Evolutionary conservation across 2,329 filamentous ascomycete genomes (phyloP), one percentile per base, ranked within the genome.

Genomic region (Verticillium zaregamsianum): DNA sequence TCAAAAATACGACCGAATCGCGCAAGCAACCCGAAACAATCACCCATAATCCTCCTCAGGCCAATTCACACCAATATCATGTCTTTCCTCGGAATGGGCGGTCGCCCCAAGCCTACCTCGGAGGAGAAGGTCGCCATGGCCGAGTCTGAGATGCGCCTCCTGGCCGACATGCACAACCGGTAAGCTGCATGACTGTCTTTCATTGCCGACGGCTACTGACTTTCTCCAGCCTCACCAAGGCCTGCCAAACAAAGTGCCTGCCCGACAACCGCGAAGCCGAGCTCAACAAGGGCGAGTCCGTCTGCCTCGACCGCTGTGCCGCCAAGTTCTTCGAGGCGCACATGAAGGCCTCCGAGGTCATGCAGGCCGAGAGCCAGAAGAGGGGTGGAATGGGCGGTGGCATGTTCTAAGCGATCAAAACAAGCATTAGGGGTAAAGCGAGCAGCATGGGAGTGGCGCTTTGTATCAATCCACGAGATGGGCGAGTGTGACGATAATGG

Each of bases 261-360:
- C 94, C 94, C 65, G 88, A 94, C 71, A 99, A 98, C 87, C 92
- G 93, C 76, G 95, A 99, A 82, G 88, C 86, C 76, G 94, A 99
- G 71, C 88, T 99, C 72, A 97, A 97, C 87, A 99, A 99, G 83
- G 96, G 93, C 84, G 95, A 99, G 80, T 93, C 90, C 69, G 95
- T 99, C 70, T 99, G 96, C 82, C 88, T 99, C 70, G 95, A 99
- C 81, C 92, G 95, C 73, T 99, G 96, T 80, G 91, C 96, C 62
- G 86, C 91, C 74, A 99, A 99, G 83, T 99, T 98, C 83, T 97
- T 99, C 80, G 94, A 98, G 71, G 93, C 97, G 72, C 96, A 97
- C 77, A 88, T 97, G 83, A 98, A 97, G 83, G 92, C 98, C 63
- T 94, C 91, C 72, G 93, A 98, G 80, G 92, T 96, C 80, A 93